Percentiles rank a stretch among this genome's conserved stretches.
These are phyloP conservation scores for Groenewaldozyma salmanticensis DNA, from an alignment of 805 yeast genomes.

Conservation along the genomic window DNA sequence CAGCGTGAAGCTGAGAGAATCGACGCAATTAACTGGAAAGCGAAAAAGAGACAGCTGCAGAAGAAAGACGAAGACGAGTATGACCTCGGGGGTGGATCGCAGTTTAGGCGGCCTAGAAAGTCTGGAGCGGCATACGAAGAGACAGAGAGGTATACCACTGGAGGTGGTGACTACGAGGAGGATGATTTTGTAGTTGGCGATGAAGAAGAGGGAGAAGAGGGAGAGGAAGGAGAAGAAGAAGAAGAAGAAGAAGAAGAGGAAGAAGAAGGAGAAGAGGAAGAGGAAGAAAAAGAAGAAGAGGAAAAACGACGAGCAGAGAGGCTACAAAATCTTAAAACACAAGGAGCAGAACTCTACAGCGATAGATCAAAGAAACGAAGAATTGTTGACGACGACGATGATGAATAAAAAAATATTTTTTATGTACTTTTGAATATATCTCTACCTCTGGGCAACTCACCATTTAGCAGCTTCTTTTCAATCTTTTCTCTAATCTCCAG, in stretches of 20 bases:
- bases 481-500: conserved; percentile 8
- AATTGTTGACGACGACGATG: conserved; percentile 23
- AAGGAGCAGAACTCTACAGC: conserved; percentile 20
- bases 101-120: too few species aligned
- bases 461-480: conserved; percentile 12
- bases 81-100: conserved; percentile 15
- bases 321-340: conserved; percentile 21
- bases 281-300: conserved; percentile 21
- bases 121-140: too few species aligned
- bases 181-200: conserved; percentile 31
- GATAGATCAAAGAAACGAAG: conserved; percentile 17
- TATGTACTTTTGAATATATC: background rate
- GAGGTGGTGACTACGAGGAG: conserved; percentile 28
- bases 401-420: conserved; percentile 6
- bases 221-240: conserved; percentile 21
- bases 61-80: conserved; percentile 17
- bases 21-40: conserved; percentile 34
- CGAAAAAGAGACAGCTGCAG: conserved; percentile 22
- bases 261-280: conserved; percentile 27
- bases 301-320: conserved; percentile 27
- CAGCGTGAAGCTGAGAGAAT: conserved; percentile 34
- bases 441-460: conserved; percentile 11
- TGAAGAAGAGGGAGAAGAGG: conserved; percentile 24
- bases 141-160: too few species aligned
- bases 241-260: conserved; percentile 26